A percentile compares a stretch with the other conserved stretches of the same genome.
Evolutionary conservation across 2,329 filamentous ascomycete species (phyloP).

Genomic region (Fusarium multiceps): DNA sequence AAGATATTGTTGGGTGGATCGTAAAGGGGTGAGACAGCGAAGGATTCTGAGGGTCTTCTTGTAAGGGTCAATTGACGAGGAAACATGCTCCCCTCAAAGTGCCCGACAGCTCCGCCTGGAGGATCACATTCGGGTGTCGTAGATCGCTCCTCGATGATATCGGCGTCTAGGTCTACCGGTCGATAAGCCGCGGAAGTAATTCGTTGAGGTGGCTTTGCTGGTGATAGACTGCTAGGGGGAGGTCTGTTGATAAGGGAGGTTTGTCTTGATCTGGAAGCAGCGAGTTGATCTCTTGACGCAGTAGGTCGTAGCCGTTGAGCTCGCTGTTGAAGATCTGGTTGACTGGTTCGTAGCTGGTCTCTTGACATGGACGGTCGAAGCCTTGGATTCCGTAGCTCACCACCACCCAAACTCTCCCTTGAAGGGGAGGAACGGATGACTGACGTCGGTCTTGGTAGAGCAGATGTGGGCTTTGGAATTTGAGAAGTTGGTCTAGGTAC

Average conservation of each 20-base stretch:
- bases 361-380: slow-evolving; percentile 56
- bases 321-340: slow-evolving; percentile 47
- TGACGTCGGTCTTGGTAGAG: slow-evolving; percentile 44
- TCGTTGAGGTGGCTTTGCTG: slow-evolving; percentile 33
- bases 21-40: slow-evolving; percentile 41
- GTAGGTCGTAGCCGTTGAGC: slow-evolving; percentile 55
- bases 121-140: slow-evolving; percentile 43
- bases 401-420: slow-evolving; percentile 45
- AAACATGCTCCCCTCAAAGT: slow-evolving; percentile 42
- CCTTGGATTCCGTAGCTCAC: slow-evolving; percentile 54
- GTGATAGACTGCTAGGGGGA: slow-evolving; percentile 27
- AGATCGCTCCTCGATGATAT: slow-evolving; percentile 42
- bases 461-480: slow-evolving; percentile 48
- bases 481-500: slow-evolving; percentile 49
- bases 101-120: slow-evolving; percentile 35
- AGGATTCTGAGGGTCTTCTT: slow-evolving; percentile 47
- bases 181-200: slow-evolving; percentile 39
- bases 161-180: slow-evolving; percentile 29
- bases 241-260: slow-evolving; percentile 36
- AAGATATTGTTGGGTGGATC: slow-evolving; percentile 35
- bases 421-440: slow-evolving; percentile 47
- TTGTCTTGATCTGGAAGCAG: slow-evolving; percentile 37
- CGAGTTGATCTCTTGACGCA: slow-evolving; percentile 55
- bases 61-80: slow-evolving; percentile 48
- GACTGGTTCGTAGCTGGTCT: slow-evolving; percentile 50